phyloP scores from a whole-genome alignment of 2,329 filamentous ascomycete genomes.

The Endoconidiophora laricicola region DNA sequence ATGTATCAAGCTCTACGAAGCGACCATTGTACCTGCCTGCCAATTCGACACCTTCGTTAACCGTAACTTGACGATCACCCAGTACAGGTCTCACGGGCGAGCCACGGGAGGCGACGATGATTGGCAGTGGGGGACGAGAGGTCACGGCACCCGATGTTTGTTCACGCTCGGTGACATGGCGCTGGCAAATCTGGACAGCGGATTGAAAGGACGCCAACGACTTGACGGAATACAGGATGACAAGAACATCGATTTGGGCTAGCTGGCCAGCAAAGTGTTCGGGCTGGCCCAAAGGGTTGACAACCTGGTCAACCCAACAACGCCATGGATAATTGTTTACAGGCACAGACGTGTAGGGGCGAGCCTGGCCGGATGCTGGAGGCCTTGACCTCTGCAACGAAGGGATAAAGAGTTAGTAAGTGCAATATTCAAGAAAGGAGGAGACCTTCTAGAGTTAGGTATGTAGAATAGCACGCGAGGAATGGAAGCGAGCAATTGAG shows the following conservation, averaged over 20 bases:
- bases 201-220: constrained; percentile 6
- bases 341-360: constrained; percentile 8
- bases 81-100: background rate
- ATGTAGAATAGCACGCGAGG: too few species aligned
- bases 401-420: too few species aligned
- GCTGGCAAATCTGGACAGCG: constrained; percentile 8
- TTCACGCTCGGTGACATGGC: constrained; percentile 1
- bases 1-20: constrained; percentile 4
- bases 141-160: background rate
- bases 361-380: background rate
- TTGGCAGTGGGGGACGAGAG: constrained; percentile 1
- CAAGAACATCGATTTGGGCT: constrained; percentile 9
- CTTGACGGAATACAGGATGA: constrained; percentile 9
- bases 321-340: constrained; percentile 8
- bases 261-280: constrained; percentile 12
- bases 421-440: background rate
- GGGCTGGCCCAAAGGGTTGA: constrained; percentile 10
- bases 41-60: constrained; percentile 1
- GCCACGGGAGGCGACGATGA: constrained; percentile 7
- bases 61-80: constrained; percentile 2
- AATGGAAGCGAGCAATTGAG: background rate
- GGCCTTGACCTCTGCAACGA: background rate
- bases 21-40: constrained; percentile 11
- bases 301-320: constrained; percentile 12
- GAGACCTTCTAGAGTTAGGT: background rate